A percentile compares a stretch with the other conserved stretches of the same genome.
These are phyloP conservation scores for Xylaria grammica DNA, from an alignment of 495 filamentous ascomycete species.

Conservation along the genomic window DNA sequence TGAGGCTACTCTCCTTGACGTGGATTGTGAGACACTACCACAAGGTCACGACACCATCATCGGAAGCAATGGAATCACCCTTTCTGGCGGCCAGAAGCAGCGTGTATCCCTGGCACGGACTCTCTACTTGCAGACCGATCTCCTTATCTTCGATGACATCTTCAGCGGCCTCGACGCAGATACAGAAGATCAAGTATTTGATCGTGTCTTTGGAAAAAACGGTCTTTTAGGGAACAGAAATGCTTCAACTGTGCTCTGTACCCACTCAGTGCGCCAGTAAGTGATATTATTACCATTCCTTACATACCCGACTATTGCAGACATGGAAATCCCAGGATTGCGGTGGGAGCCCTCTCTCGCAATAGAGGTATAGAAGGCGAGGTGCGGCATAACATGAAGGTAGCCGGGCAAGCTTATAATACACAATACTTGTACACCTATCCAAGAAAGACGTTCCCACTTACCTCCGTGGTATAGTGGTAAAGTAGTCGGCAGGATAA, in stretches of 20 bases:
- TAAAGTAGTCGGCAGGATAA: no score
- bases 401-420: no score
- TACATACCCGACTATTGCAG: no score
- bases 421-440: no score
- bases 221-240: constrained; percentile 42
- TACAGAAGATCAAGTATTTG: constrained; percentile 57
- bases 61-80: constrained; percentile 66
- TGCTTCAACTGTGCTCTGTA: constrained; percentile 34
- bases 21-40: constrained; percentile 57
- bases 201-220: constrained; percentile 49
- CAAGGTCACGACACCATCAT: constrained; percentile 64
- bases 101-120: constrained; percentile 65
- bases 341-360: no score
- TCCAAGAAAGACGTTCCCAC: no score
- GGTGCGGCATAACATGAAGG: no score
- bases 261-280: constrained; percentile 23
- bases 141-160: constrained; percentile 36
- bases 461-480: no score
- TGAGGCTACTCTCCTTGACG: constrained; percentile 65
- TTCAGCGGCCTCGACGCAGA: constrained; percentile 36
- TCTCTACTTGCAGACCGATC: constrained; percentile 59
- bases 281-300: no score
- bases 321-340: no score
- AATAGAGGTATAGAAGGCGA: no score
- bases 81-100: constrained; percentile 73